Evolutionary conservation across 371 early-diverging fungal genomes (phyloP).

Genomic region (Mortierella sp.): DNA sequence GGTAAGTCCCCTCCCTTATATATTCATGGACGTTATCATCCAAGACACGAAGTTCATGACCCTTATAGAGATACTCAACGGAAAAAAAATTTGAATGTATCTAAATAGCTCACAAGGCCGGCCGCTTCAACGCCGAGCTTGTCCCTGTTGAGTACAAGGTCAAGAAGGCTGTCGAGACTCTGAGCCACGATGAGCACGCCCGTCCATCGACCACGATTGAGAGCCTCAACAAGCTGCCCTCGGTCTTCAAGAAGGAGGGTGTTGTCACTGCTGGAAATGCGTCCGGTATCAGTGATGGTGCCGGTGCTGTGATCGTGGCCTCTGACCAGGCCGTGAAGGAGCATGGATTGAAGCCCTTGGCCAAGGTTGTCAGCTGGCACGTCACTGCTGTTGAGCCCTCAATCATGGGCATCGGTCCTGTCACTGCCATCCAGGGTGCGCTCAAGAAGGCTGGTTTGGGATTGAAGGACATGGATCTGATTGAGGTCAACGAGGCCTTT

Average conservation of each 20-base stretch:
- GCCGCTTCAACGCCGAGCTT: constrained; percentile 86
- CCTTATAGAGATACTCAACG: no score
- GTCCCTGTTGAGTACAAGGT: constrained; percentile 87
- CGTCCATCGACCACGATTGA: constrained; percentile 88
- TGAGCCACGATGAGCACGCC: constrained; percentile 91
- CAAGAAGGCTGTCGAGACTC: constrained; percentile 73
- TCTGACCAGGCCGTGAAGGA: constrained; percentile 87
- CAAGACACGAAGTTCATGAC: no score
- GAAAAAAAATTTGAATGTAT: no score
- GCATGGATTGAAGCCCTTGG: constrained; percentile 85
- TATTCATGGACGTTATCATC: no score
- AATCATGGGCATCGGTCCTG: constrained; percentile 96
- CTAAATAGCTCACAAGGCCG: constrained; percentile 71
- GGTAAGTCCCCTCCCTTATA: constrained; percentile 66
- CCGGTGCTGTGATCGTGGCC: constrained; percentile 91
- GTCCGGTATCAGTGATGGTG: constrained; percentile 97
- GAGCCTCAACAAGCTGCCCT: constrained; percentile 78
- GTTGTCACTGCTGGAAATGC: constrained; percentile 96
- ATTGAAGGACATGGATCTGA: constrained; percentile 87
- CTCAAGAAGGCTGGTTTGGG: constrained; percentile 84
- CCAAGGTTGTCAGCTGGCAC: constrained; percentile 89
- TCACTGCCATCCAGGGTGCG: constrained; percentile 90
- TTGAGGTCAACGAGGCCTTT: constrained; percentile 99
- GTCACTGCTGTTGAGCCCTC: constrained; percentile 87
- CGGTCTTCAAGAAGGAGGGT: constrained; percentile 94